phyloP scores from a whole-genome alignment of 2,329 filamentous ascomycete species.

The Pseudocercospora crystallina region DNA sequence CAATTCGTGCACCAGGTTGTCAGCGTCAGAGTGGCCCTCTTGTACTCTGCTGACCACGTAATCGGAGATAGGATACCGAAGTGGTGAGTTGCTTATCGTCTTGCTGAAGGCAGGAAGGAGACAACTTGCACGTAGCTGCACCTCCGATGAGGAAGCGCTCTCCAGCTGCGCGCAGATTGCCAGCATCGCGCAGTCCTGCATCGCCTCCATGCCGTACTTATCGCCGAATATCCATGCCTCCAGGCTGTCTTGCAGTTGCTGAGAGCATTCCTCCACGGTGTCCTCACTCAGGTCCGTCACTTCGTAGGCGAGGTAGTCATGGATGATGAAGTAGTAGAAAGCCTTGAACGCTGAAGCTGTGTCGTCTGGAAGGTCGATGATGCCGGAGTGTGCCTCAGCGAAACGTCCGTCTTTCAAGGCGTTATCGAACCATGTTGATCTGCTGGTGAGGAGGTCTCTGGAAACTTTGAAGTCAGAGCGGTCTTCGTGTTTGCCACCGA shows the following conservation, averaged over 20 bases:
- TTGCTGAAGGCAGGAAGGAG: neutral
- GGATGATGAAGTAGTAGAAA: conserved; percentile 5
- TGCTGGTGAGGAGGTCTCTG: neutral
- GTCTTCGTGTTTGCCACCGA: neutral
- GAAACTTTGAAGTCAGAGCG: neutral
- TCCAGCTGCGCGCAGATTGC: neutral
- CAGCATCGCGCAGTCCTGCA: conserved; percentile 1
- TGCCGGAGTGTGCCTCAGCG: neutral
- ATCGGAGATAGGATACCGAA: neutral
- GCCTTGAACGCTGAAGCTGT: neutral
- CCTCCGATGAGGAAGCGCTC: neutral
- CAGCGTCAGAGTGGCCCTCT: neutral
- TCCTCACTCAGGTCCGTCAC: neutral
- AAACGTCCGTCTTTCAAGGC: neutral
- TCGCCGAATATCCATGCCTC: conserved; percentile 4
- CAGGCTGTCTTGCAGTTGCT: neutral
- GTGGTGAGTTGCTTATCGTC: neutral
- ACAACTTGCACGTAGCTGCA: neutral
- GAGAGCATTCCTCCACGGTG: neutral
- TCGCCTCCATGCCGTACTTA: neutral
- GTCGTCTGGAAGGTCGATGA: conserved; percentile 7
- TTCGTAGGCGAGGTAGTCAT: neutral
- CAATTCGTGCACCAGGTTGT: neutral
- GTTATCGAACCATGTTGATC: neutral
- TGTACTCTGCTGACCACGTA: conserved; percentile 6